Evolutionary conservation across 305 asterid species (phyloP), one percentile per base, ranked within the genome.

Genomic region (Salvia sclarea): DNA sequence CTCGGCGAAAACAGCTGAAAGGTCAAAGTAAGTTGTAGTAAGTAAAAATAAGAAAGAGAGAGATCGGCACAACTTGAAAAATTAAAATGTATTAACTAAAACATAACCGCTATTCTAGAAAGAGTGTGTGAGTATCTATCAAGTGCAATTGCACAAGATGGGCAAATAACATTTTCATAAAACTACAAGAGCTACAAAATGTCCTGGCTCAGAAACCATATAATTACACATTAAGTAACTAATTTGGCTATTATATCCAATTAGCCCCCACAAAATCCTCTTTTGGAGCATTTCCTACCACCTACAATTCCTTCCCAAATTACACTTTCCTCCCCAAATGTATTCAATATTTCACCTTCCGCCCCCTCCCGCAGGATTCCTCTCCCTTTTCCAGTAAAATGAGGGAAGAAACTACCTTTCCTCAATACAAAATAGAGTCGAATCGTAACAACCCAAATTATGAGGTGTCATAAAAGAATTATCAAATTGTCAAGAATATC

Each of bases 401-500:
- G 22, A 33, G 6, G 55, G 75, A 70, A 41, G 41, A 20, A 54
- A 24, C 62, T 25, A 45, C 28, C 17, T 41, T 12, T 33, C 50
- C 72, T 40, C 59, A 17, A 17, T 25, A 14, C 2, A 58, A 38
- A 65, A 30, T 24, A 66, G 64, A 56, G 72, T 37, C 72, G 6
- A 66, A 50, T 50, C 13, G 65, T 17, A 78, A 53, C 25, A 62
- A 58, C 74, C 68, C 62, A 20, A 59, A 53, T 3, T 17, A 52
- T 59, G 55, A 10, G 50, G 65, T 53, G 55, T 33, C 18, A 28
- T 16, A 57, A 68, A 38, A 70, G 45, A 72, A 77, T 61, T 31
- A 64, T 37, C 21, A 54, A 56, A 44, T 49, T 47, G 33, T 82
- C 82, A 91, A 57, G 93, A 88, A 83, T 78, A 90, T 68, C 96